Evolutionary conservation across 345 rosid genomes (phyloP), one percentile per base, ranked within the genome.

Genomic region (Noccaea caerulescens): DNA sequence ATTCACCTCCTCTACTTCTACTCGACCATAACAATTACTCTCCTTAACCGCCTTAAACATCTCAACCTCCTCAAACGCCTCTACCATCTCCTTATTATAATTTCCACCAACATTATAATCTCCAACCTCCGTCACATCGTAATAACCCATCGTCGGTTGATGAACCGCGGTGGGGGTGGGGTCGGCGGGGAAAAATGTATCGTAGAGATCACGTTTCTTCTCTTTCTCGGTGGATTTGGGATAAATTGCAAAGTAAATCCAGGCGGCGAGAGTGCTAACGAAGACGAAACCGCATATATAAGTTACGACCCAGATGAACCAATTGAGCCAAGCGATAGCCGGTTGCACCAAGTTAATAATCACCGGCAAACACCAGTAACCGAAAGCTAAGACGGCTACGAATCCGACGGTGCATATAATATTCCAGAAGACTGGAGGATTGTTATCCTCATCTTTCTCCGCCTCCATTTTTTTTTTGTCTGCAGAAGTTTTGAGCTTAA

Each of bases 41-140:
- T 59, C 72, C 58, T 3, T 45, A 61, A 61, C 38, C 51, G 38
- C 72, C 58, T 3, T 45, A 61, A 43, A 23, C 51, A 23, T 16
- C 41, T 5, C n/a, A 43, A 60, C 36, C 43, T 12, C 51, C 32
- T 73, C 32, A 73, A 13, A 42, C 49, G 2, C 39, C 42, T 50
- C 25, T 4, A 7, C 56, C 16, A 3, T 14, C 56, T 67, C 67
- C 11, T 4, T 30, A 45, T 10, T 2, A 45, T 10, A 3, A 44
- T 32, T 6, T 14, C 27, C 61, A 7, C 52, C 7, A 57, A 14
- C 36, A 44, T 27, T 27, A 27, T 20, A 7, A 33, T 42, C 41
- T 30, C 16, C 18, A 7, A 5, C 49, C 36, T 73, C 72, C 62
- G 25, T 4, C 12, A 23, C 32, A 16, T 34, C 9, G 6, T 18